Percentiles rank a stretch among this genome's conserved stretches.
phyloP scores from a whole-genome alignment of 345 rosid genomes.

The Eucalyptus shirleyi region DNA sequence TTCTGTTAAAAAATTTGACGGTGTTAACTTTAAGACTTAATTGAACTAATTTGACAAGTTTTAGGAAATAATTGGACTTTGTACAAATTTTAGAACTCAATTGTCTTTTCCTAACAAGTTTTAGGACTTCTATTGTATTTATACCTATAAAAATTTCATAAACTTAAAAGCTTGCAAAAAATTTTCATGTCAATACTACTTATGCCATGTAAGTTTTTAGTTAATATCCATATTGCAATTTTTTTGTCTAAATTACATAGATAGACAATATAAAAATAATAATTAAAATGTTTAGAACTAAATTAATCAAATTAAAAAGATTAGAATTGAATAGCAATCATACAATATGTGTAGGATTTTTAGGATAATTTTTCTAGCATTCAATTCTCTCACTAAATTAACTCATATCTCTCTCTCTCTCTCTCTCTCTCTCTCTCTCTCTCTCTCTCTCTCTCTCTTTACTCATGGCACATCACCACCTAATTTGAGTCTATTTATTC shows the following conservation, averaged over 20 bases:
- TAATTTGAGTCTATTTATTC: not conserved
- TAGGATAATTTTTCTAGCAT: not conserved
- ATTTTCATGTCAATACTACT: accelerated
- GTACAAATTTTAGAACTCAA: too few relatives aligned
- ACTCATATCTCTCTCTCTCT: not conserved
- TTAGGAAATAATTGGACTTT: too few relatives aligned
- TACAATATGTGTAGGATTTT: not conserved
- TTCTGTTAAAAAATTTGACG: too few relatives aligned
- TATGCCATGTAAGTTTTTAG: not conserved
- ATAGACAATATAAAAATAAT: not conserved
- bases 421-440: too few relatives aligned
- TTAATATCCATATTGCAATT: not conserved
- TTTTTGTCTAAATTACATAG: not conserved
- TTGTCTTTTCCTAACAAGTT: too few relatives aligned
- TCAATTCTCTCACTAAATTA: not conserved
- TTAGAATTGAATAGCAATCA: accelerated
- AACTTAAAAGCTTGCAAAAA: not conserved
- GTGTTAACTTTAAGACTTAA: too few relatives aligned
- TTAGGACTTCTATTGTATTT: too few relatives aligned
- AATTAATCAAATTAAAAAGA: not conserved
- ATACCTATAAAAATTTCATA: too few relatives aligned
- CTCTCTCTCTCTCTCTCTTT: not conserved
- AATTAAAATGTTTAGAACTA: too few relatives aligned
- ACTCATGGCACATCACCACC: not conserved
- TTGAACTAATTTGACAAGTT: too few relatives aligned